Conservation (phyloP, 2,329 filamentous ascomycete species). For the Pestalotiopsis sp. region DNA sequence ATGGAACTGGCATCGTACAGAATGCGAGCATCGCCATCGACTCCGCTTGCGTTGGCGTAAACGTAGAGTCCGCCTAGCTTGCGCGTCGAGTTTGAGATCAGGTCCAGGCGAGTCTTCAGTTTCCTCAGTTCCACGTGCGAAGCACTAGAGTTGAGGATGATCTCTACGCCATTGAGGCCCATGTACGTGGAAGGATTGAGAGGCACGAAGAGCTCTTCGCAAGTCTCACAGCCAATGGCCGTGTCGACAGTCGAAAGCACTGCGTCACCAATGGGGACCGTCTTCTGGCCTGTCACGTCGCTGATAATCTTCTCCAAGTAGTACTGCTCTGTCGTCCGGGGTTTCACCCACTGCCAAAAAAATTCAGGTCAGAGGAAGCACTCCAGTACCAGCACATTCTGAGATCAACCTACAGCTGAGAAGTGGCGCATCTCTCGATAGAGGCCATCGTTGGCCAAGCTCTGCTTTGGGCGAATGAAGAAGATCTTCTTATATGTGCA, state of each 20-base stretch:
- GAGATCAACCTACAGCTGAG: slow-evolving; percentile 29
- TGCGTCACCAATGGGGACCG: slow-evolving; percentile 44
- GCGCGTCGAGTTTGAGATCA: neutral
- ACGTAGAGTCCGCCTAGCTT: neutral
- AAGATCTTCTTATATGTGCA: slow-evolving; percentile 69
- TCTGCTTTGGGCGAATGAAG: slow-evolving; percentile 73
- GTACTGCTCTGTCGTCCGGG: slow-evolving; percentile 38
- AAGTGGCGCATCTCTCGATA: slow-evolving; percentile 61
- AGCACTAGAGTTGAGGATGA: neutral
- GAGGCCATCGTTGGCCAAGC: slow-evolving; percentile 72
- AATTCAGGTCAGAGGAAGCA: slow-evolving; percentile 19
- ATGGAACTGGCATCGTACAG: slow-evolving; percentile 2
- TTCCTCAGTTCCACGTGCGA: neutral
- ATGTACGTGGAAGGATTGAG: neutral
- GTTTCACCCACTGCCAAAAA: slow-evolving; percentile 44
- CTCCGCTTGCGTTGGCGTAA: neutral
- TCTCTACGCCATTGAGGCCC: neutral
- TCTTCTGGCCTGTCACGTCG: slow-evolving; percentile 34
- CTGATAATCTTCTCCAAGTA: slow-evolving; percentile 36
- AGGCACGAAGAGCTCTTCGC: neutral
- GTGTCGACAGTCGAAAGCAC: slow-evolving; percentile 42
- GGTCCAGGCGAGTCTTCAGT: neutral
- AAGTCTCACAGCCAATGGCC: slow-evolving; percentile 41
- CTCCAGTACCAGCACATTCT: neutral
- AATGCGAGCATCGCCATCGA: neutral